Evolutionary conservation across 345 rosid species (phyloP).

Genomic region (Syzygium jambos): DNA sequence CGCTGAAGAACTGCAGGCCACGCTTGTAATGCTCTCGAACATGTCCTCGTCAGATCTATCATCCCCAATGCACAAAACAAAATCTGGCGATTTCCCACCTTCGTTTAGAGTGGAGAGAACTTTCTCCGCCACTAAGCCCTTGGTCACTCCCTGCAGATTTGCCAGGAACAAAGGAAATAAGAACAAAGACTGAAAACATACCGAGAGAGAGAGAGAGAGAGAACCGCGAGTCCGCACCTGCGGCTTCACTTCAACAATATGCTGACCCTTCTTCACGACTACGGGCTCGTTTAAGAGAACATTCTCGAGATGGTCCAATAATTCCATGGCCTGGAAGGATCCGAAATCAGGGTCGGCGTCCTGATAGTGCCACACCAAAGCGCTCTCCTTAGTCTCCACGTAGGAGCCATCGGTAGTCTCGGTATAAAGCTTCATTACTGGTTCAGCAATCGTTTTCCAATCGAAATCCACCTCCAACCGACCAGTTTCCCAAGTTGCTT

Average conservation of each 20-base stretch:
- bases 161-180: not conserved
- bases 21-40: slow-evolving; percentile 41
- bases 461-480: not conserved
- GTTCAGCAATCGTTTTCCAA: slow-evolving; percentile 13
- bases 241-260: slow-evolving; percentile 17
- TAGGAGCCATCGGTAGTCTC: slow-evolving; percentile 21
- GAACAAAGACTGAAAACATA: not conserved
- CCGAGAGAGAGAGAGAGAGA: not conserved
- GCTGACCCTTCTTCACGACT: slow-evolving; percentile 14
- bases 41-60: slow-evolving; percentile 65
- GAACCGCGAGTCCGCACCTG: slow-evolving; percentile 1
- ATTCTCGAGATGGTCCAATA: slow-evolving; percentile 17
- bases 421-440: slow-evolving; percentile 16
- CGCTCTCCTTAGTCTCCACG: slow-evolving; percentile 18
- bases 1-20: slow-evolving; percentile 12
- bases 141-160: slow-evolving; percentile 39
- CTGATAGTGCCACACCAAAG: slow-evolving; percentile 18
- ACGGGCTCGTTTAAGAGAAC: slow-evolving; percentile 16
- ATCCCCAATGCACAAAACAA: slow-evolving; percentile 53
- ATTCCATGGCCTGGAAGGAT: slow-evolving; percentile 16
- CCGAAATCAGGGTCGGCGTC: slow-evolving; percentile 16
- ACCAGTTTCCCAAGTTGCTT: slow-evolving; percentile 10
- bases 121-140: slow-evolving; percentile 43
- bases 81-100: slow-evolving; percentile 31
- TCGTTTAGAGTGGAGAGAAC: slow-evolving; percentile 26